A percentile compares a stretch with the other conserved stretches of the same genome.
Conservation (phyloP, 352 stramenopile species). For the Phytophthora chlamydospora region DNA sequence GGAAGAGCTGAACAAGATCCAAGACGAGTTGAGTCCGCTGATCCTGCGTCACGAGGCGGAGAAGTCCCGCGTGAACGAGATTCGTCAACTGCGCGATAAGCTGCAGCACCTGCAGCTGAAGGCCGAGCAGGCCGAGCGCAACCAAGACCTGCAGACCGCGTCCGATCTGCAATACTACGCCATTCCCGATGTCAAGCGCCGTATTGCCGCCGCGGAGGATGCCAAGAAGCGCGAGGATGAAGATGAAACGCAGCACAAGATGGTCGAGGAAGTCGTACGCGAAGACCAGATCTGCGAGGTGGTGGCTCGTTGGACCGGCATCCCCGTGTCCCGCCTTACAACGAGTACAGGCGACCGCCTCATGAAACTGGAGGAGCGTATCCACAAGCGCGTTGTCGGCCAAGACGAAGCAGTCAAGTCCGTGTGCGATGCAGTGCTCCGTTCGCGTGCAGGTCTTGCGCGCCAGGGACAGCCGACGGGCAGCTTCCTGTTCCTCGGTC, state of each 20-base stretch:
- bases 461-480: conserved; percentile 90
- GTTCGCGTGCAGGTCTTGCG: conserved; percentile 92
- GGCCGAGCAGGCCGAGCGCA: conserved; percentile 93
- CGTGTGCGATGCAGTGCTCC: conserved; percentile 92
- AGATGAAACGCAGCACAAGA: conserved; percentile 57
- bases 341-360: conserved; percentile 81
- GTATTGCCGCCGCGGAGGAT: conserved; percentile 81
- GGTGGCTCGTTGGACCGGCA: conserved; percentile 91
- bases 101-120: conserved; percentile 93
- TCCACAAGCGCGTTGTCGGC: conserved; percentile 93
- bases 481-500: conserved; percentile 96
- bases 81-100: conserved; percentile 94
- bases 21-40: conserved; percentile 92
- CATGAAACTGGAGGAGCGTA: conserved; percentile 79
- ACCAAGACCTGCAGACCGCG: conserved; percentile 94
- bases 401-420: conserved; percentile 93
- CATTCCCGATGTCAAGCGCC: conserved; percentile 93
- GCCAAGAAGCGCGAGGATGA: conserved; percentile 74
- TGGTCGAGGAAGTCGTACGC: conserved; percentile 88
- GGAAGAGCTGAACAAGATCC: conserved; percentile 91
- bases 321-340: conserved; percentile 87
- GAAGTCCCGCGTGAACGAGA: conserved; percentile 92
- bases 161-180: conserved; percentile 97
- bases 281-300: conserved; percentile 91
- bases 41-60: conserved; percentile 92